Percentiles rank a stretch among this genome's conserved stretches.
phyloP scores from a whole-genome alignment of 2,329 filamentous ascomycete species.

The Xylariaceae sp. region DNA sequence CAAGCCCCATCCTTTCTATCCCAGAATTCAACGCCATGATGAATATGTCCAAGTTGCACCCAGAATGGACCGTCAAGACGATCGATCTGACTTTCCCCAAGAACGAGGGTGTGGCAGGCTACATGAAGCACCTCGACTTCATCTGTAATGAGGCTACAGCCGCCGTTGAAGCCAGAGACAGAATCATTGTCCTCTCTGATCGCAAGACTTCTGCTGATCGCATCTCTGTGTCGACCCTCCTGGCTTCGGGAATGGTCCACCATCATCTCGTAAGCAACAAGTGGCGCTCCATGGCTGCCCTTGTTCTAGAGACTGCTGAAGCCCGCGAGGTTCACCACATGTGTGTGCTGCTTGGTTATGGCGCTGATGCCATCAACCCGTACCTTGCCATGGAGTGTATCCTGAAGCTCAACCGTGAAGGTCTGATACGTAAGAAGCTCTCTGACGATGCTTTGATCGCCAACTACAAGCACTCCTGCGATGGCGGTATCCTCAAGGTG shows the following conservation, averaged over 20 bases:
- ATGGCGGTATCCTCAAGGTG: conserved; percentile 94
- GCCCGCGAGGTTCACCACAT: conserved; percentile 97
- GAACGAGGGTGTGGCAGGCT: conserved; percentile 74
- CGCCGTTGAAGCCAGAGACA: conserved; percentile 78
- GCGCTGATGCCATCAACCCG: conserved; percentile 89
- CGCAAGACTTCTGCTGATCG: conserved; percentile 78
- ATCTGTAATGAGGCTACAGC: conserved; percentile 84
- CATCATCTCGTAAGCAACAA: conserved; percentile 94
- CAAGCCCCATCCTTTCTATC: conserved; percentile 83
- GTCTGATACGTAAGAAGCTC: conserved; percentile 85
- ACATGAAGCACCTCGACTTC: conserved; percentile 78
- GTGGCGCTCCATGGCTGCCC: conserved; percentile 83
- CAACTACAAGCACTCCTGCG: conserved; percentile 96
- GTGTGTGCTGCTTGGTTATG: conserved; percentile 95
- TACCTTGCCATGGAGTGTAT: conserved; percentile 97
- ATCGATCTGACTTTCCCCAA: conserved; percentile 96
- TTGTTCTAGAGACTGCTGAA: conserved; percentile 89
- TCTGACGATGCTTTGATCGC: conserved; percentile 77
- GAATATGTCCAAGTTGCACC: conserved; percentile 68
- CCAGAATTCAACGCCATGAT: conserved; percentile 86
- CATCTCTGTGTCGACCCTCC: conserved; percentile 77
- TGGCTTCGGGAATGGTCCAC: conserved; percentile 91
- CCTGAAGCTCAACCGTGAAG: conserved; percentile 91
- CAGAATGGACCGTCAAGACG: conserved; percentile 79
- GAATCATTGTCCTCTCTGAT: conserved; percentile 85